Base-by-base conservation (phyloP, 148 eudicot species). In the Fallopia convolvulus region DNA sequence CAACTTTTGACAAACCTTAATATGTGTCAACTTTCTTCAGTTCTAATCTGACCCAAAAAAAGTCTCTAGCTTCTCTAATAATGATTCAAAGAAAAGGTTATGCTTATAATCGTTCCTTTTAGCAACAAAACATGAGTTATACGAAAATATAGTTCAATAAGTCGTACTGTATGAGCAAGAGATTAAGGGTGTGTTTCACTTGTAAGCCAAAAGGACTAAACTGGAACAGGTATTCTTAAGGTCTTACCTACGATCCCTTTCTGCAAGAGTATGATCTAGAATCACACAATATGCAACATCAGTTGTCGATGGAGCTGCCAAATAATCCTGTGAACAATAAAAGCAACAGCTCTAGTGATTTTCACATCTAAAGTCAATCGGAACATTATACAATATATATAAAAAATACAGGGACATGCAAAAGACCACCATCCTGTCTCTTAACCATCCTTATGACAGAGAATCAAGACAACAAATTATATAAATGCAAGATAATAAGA, bases 181-280 rank as follows among this genome's bases (percentile, higher is more conserved):
- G 60, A 55, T 6, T n/a, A 47, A 26, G 30, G 30, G 30, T 26
- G 30, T 26, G 30, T 26, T 26, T 26, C 30, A 26, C 30, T 26
- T 26, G 30, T 26, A 26, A 26, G 30, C 30, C 30, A 26, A 26
- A 26, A 26, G 0, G 30, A 26, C 30, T 26, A 48, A 44, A 44
- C 30, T 23, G 52, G 72, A 21, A 18, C 15, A 26, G 75, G 36
- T 39, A 47, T 77, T 68, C 26, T 55, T 55, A 55, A 7, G 26
- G 26, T 55, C 60, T 23, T 91, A 92, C 97, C 99, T 95, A 78
- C 99, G 97, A 70, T 95, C 99, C 84, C 95, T 85, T 87, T 95
- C 99, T n/a, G 99, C 97, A 80, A 95, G 93, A 41, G 97, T 92
- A 80, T 92, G 97, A 73, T 95, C 99, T 79, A 95, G 77, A 73